Percentiles rank a stretch among this genome's conserved stretches.
Conservation (phyloP, 345 rosid genomes). For the Camelina neglecta region DNA sequence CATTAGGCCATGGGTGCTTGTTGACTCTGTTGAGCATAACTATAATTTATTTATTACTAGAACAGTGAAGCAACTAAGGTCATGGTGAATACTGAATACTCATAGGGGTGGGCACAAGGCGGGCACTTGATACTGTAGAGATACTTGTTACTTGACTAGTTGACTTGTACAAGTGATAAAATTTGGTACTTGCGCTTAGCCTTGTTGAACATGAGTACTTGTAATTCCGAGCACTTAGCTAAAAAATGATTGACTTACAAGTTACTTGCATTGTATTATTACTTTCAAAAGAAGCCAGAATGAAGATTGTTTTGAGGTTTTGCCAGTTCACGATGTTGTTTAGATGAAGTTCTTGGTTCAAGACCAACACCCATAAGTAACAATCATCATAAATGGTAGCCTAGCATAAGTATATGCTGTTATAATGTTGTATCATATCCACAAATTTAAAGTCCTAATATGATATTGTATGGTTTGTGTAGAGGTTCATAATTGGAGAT, state of each 20-base stretch:
- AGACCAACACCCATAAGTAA: neutral
- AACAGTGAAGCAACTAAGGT: too few species aligned
- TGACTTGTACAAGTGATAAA: too few species aligned
- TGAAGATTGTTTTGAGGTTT: neutral
- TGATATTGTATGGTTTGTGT: conserved; percentile 6
- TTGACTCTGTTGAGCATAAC: rapidly evolving
- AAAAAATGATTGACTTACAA: too few species aligned
- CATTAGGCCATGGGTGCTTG: conserved; percentile 49
- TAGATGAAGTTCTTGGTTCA: neutral
- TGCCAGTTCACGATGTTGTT: neutral
- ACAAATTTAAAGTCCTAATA: conserved; percentile 6
- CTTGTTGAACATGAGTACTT: too few species aligned
- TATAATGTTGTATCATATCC: conserved; percentile 4
- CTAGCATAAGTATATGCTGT: conserved; percentile 1
- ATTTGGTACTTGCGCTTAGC: too few species aligned
- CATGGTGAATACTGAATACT: too few species aligned
- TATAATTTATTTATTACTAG: too few species aligned
- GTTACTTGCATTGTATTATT: too few species aligned
- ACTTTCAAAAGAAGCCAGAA: neutral
- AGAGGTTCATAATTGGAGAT: conserved; percentile 6
- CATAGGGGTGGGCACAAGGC: too few species aligned
- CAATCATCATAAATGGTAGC: neutral
- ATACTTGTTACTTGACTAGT: too few species aligned
- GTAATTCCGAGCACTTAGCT: too few species aligned
- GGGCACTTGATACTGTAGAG: too few species aligned